Base-by-base conservation (phyloP, 306 rosid genomes). In the Crataegus laevigata region DNA sequence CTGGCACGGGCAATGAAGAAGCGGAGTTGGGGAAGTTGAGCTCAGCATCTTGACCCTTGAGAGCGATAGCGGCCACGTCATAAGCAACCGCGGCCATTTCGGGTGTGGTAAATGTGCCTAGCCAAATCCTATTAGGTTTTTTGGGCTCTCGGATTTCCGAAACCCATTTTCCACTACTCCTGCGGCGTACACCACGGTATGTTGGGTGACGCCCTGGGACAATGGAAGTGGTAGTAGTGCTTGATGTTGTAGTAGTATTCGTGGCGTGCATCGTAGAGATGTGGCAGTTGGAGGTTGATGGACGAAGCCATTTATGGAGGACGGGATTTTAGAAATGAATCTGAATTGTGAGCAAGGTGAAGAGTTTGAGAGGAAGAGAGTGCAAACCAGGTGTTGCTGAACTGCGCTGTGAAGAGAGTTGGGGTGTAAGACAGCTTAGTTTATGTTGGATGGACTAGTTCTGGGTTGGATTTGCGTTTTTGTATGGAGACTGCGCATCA, bases 71-170 rank as follows among this genome's bases (percentile, higher is more conserved):
- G 0, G 97, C 99, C 21, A 94, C 99, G 47, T 94, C 99, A 74
- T 90, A 94, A 8, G 97, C 99, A 15, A 88, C 83, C 18, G 99
- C 99, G 0, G 97, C 96, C 97, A 94, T 94, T 81, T 94, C 99
- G 0, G 99, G 92, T 0, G 96, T 87, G 18, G 89, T 68, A 68
- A 89, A 94, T 68, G 99, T 94, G 22, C 99, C 99, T 51, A 94
- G 79, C 99, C 99, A 94, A 50, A 94, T 94, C 63, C 82, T 86
- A 40, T 74, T 80, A 0, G 86, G 85, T 72, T 82, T 83, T 38
- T 75, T 76, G 0, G 87, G 91, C 82, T 87, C 89, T 0, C 91
- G 73, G 36, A 87, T 87, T 57, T 87, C 91, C 0, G 91, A 87
- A 51, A 87, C 91, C 91, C 91, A 87, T 75, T 85, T 87, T 3